These are phyloP conservation scores for Phytophthora boehmeriae DNA, from an alignment of 352 stramenopile genomes.

Conservation along the genomic window DNA sequence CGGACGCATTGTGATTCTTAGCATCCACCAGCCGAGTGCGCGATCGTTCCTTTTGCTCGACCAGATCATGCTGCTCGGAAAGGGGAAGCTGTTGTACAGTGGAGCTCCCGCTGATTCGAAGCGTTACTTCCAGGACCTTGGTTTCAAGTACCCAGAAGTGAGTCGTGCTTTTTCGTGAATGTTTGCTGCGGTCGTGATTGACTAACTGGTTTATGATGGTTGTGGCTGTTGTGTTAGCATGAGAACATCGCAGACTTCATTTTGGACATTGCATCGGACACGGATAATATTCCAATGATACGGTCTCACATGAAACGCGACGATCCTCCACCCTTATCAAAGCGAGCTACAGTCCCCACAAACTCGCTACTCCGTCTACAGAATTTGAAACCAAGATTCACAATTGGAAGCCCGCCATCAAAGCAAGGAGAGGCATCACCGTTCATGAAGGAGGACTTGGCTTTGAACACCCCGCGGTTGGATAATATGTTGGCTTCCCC, in stretches of 20 bases:
- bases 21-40: constrained; percentile 89
- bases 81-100: constrained; percentile 65
- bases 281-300: constrained; percentile 58
- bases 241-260: constrained; percentile 83
- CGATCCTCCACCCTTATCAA: constrained; percentile 5
- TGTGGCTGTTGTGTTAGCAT: constrained; percentile 29
- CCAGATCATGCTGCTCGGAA: constrained; percentile 86
- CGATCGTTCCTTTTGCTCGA: constrained; percentile 91
- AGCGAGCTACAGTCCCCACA: not conserved
- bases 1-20: constrained; percentile 74
- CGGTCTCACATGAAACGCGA: constrained; percentile 45
- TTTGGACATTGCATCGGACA: constrained; percentile 64
- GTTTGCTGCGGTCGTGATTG: not conserved
- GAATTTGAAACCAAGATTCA: constrained; percentile 26
- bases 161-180: constrained; percentile 12
- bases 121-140: constrained; percentile 56
- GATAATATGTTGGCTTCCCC: constrained; percentile 35
- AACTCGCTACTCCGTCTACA: constrained; percentile 4
- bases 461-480: constrained; percentile 48
- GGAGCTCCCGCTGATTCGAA: constrained; percentile 48
- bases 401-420: constrained; percentile 23
- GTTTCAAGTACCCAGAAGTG: constrained; percentile 61
- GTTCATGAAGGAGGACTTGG: constrained; percentile 56
- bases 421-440: constrained; percentile 44
- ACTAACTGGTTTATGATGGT: constrained; percentile 2